These are phyloP conservation scores for Diaporthe caulivora DNA, from an alignment of 2,329 filamentous ascomycete species.

Conservation along the genomic window DNA sequence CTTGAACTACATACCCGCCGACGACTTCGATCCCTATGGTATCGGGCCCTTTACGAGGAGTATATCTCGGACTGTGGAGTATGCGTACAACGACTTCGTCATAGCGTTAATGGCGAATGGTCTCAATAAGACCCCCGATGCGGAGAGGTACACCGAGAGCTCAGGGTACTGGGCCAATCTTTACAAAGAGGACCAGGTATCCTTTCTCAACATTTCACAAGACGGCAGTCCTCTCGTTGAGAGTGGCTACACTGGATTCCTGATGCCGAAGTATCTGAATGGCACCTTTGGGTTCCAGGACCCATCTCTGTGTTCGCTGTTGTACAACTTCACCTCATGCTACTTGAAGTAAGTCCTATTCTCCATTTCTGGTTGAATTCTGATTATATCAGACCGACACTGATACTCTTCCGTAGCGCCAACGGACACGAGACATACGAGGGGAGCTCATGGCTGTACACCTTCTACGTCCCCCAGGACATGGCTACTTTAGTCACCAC, in stretches of 20 bases:
- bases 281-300: constrained; percentile 75
- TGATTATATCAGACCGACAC: background rate
- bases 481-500: constrained; percentile 59
- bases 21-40: constrained; percentile 72
- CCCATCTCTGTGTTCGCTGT: constrained; percentile 69
- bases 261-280: constrained; percentile 75
- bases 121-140: constrained; percentile 65
- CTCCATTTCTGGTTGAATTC: background rate
- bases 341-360: constrained; percentile 38
- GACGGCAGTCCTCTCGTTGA: constrained; percentile 48
- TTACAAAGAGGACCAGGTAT: constrained; percentile 69
- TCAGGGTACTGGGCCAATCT: constrained; percentile 75
- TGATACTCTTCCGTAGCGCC: background rate
- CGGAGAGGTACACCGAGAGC: constrained; percentile 67
- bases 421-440: constrained; percentile 76
- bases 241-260: constrained; percentile 74
- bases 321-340: constrained; percentile 53
- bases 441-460: constrained; percentile 76
- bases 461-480: constrained; percentile 66
- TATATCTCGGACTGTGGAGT: constrained; percentile 78
- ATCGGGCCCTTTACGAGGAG: constrained; percentile 75
- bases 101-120: constrained; percentile 70
- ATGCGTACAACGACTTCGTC: constrained; percentile 79
- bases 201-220: constrained; percentile 48
- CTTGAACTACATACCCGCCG: constrained; percentile 75